A percentile compares a stretch with the other conserved stretches of the same genome.
phyloP scores from a whole-genome alignment of 2,329 filamentous ascomycete species.

The Aspergillus pseudoviridinutans region DNA sequence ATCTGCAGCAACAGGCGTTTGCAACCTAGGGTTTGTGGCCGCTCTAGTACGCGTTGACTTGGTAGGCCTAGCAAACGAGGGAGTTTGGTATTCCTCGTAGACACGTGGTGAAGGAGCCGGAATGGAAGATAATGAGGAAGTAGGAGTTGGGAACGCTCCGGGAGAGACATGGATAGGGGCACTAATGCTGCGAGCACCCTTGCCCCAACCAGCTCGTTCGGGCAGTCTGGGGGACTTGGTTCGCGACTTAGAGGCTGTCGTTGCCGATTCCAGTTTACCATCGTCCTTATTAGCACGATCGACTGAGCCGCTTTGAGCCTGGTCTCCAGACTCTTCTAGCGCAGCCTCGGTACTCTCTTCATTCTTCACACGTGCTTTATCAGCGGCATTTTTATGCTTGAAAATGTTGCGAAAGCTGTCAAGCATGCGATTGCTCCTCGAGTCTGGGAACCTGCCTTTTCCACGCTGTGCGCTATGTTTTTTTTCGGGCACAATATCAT shows the following conservation, averaged over 20 bases:
- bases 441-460: conserved; percentile 6
- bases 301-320: conserved; percentile 1
- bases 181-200: conserved; percentile 8
- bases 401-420: conserved; percentile 20
- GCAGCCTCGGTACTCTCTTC: neutral
- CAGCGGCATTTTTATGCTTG: conserved; percentile 7
- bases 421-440: conserved; percentile 11
- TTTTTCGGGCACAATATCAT: conserved; percentile 5
- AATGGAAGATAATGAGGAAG: conserved; percentile 1
- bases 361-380: conserved; percentile 7
- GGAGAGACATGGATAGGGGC: neutral
- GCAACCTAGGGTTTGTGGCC: neutral
- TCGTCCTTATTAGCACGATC: neutral
- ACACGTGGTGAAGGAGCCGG: neutral
- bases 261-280: conserved; percentile 2
- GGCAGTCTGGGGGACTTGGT: conserved; percentile 8
- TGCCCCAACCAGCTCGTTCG: conserved; percentile 9
- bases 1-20: conserved; percentile 1
- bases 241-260: neutral
- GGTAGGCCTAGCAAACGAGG: conserved; percentile 16
- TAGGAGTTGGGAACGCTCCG: neutral
- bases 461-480: neutral
- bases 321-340: neutral
- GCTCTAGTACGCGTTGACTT: conserved; percentile 15
- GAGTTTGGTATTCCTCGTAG: conserved; percentile 3